Evolutionary conservation across 805 yeast genomes (phyloP).

Genomic region (Candida yuanshanica): DNA sequence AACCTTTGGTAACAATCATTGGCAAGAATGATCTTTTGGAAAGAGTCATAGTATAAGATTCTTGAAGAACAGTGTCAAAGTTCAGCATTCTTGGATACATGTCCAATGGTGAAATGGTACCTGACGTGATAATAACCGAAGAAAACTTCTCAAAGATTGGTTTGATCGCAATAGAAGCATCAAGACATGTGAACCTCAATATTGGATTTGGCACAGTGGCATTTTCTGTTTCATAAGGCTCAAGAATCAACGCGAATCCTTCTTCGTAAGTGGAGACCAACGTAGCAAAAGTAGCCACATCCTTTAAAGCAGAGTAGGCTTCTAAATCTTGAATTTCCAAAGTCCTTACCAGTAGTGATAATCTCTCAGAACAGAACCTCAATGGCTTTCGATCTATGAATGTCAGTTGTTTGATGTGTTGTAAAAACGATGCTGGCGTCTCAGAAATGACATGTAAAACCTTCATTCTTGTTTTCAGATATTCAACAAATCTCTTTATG

Average conservation of each 20-base stretch:
- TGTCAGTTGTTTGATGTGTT: slow-evolving; percentile 88
- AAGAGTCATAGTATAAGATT: slow-evolving; percentile 93
- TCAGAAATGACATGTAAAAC: slow-evolving; percentile 97
- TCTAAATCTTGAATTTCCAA: slow-evolving; percentile 84
- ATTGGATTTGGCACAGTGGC: slow-evolving; percentile 96
- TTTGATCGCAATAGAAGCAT: slow-evolving; percentile 96
- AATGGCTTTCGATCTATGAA: slow-evolving; percentile 90
- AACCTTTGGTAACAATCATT: slow-evolving; percentile 92
- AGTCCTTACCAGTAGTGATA: slow-evolving; percentile 83
- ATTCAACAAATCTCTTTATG: slow-evolving; percentile 87
- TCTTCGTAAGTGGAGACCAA: slow-evolving; percentile 90
- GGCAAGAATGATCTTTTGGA: slow-evolving; percentile 92
- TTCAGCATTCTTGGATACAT: slow-evolving; percentile 98
- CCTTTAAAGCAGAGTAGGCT: slow-evolving; percentile 88
- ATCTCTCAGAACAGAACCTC: slow-evolving; percentile 85
- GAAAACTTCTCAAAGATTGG: slow-evolving; percentile 93
- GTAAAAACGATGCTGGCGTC: slow-evolving; percentile 88
- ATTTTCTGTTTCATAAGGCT: slow-evolving; percentile 93
- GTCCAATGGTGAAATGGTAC: slow-evolving; percentile 96
- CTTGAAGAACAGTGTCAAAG: slow-evolving; percentile 89
- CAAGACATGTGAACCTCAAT: slow-evolving; percentile 86
- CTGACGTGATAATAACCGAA: slow-evolving; percentile 92
- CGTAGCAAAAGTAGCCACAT: slow-evolving; percentile 95
- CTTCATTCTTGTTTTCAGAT: slow-evolving; percentile 94
- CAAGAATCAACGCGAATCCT: slow-evolving; percentile 87